Evolutionary conservation across 495 filamentous ascomycete species (phyloP).

Genomic region (Podospora appendiculata): DNA sequence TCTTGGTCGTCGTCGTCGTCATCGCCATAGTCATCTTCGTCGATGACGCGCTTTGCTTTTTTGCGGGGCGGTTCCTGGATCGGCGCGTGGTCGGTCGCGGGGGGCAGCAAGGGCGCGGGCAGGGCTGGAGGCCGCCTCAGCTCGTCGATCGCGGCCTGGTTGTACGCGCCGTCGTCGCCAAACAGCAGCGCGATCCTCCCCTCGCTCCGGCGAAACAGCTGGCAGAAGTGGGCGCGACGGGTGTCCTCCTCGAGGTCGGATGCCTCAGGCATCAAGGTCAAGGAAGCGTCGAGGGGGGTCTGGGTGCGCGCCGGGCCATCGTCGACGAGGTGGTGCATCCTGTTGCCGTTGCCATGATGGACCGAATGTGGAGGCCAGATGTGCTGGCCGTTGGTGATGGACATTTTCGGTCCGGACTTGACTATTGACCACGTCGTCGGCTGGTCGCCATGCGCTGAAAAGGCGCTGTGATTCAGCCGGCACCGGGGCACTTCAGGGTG

Average conservation of each 20-base stretch:
- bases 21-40: conserved; percentile 77
- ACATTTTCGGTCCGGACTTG: conserved; percentile 34
- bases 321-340: conserved; percentile 23
- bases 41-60: conserved; percentile 47
- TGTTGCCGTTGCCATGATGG: conserved; percentile 24
- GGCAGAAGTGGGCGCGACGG: conserved; percentile 34
- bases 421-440: conserved; percentile 22
- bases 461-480: conserved; percentile 34
- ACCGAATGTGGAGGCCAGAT: conserved; percentile 35
- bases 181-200: conserved; percentile 54
- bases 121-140: conserved; percentile 26
- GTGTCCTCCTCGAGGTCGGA: conserved; percentile 40
- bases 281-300: conserved; percentile 28
- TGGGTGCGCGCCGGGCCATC: conserved; percentile 29
- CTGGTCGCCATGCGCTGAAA: conserved; percentile 41
- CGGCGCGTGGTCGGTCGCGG: conserved; percentile 40
- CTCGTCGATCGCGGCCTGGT: conserved; percentile 28
- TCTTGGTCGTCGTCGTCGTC: conserved; percentile 73
- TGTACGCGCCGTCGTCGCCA: conserved; percentile 66
- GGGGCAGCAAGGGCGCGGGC: conserved; percentile 25
- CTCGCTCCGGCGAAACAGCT: conserved; percentile 35
- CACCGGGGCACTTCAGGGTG: conserved; percentile 26
- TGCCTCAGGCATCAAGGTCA: conserved; percentile 44
- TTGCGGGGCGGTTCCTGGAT: conserved; percentile 41
- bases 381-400: conserved; percentile 43